These are phyloP conservation scores for Boletellus sp. DNA, from an alignment of 1,284 basidiomycete species.

Conservation along the genomic window DNA sequence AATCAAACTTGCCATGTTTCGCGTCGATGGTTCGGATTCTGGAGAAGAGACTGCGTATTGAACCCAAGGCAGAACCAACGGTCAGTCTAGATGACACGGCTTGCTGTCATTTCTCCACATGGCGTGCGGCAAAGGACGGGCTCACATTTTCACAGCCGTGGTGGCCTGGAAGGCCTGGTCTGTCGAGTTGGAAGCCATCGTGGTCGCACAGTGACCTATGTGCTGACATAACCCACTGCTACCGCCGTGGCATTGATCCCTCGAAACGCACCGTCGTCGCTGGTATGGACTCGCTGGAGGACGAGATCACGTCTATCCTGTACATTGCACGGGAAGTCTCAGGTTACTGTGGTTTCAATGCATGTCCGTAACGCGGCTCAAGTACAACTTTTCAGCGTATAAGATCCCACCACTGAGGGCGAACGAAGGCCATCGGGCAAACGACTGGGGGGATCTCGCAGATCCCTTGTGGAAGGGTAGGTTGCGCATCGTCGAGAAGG, in stretches of 20 bases:
- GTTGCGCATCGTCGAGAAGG: conserved; percentile 78
- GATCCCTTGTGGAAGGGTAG: conserved; percentile 87
- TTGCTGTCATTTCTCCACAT: conserved; percentile 4
- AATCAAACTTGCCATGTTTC: conserved; percentile 94
- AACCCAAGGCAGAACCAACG: conserved; percentile 82
- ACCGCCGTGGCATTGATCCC: not conserved
- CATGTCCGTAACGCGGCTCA: conserved; percentile 15
- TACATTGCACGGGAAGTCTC: conserved; percentile 85
- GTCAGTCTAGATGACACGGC: conserved; percentile 57
- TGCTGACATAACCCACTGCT: conserved; percentile 27
- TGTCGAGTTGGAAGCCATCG: conserved; percentile 24
- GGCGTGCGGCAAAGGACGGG: not conserved
- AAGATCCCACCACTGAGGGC: conserved; percentile 80
- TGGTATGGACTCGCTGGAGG: conserved; percentile 52
- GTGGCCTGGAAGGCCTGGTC: not conserved
- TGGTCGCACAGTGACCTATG: not conserved
- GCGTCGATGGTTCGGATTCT: conserved; percentile 86
- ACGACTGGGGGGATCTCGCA: conserved; percentile 82
- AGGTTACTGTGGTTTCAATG: conserved; percentile 42
- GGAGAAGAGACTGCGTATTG: conserved; percentile 67
- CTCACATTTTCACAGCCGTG: conserved; percentile 42
- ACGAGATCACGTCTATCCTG: conserved; percentile 81
- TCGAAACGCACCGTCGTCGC: not conserved
- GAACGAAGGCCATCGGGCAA: conserved; percentile 83
- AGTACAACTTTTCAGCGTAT: conserved; percentile 50